Evolutionary conservation across 2,329 filamentous ascomycete species (phyloP).

Genomic region (Microdochium trichocladiopsis): DNA sequence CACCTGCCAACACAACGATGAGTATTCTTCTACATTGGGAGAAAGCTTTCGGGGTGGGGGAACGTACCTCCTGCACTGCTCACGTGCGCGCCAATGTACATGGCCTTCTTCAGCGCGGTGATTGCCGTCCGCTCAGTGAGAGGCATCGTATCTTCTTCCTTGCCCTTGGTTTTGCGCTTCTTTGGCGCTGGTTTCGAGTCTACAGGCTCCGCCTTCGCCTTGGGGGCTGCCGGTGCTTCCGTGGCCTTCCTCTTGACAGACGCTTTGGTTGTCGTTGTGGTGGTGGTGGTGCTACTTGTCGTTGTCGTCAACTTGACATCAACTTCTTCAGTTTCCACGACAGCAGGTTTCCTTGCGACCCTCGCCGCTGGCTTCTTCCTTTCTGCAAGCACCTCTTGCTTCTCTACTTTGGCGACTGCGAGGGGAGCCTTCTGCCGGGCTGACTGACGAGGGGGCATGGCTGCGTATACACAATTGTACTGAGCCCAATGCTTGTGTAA

Average conservation of each 20-base stretch:
- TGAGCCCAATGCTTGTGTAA: too few relatives aligned
- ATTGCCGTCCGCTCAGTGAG: slow-evolving; percentile 62
- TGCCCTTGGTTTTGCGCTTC: slow-evolving; percentile 35
- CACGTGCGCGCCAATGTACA: slow-evolving; percentile 90
- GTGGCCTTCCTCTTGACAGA: slow-evolving; percentile 10
- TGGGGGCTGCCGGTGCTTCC: slow-evolving; percentile 10
- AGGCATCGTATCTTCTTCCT: slow-evolving; percentile 43
- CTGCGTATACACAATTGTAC: too few relatives aligned
- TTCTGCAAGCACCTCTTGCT: neutral
- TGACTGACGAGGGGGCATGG: neutral
- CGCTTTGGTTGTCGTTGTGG: slow-evolving; percentile 14
- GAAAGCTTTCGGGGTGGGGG: too few relatives aligned
- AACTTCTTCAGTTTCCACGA: slow-evolving; percentile 10
- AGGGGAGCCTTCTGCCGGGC: neutral
- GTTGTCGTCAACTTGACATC: slow-evolving; percentile 7
- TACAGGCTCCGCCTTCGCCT: slow-evolving; percentile 8
- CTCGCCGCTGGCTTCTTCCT: neutral
- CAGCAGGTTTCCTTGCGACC: slow-evolving; percentile 3
- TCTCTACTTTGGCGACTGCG: neutral
- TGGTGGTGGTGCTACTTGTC: slow-evolving; percentile 11
- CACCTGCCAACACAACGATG: slow-evolving; percentile 42
- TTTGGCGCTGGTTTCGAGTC: slow-evolving; percentile 19
- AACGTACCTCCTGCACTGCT: slow-evolving; percentile 73
- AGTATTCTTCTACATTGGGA: neutral
- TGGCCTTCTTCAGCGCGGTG: slow-evolving; percentile 54